phyloP scores from a whole-genome alignment of 2,329 filamentous ascomycete genomes.

The Thelonectria discophora region DNA sequence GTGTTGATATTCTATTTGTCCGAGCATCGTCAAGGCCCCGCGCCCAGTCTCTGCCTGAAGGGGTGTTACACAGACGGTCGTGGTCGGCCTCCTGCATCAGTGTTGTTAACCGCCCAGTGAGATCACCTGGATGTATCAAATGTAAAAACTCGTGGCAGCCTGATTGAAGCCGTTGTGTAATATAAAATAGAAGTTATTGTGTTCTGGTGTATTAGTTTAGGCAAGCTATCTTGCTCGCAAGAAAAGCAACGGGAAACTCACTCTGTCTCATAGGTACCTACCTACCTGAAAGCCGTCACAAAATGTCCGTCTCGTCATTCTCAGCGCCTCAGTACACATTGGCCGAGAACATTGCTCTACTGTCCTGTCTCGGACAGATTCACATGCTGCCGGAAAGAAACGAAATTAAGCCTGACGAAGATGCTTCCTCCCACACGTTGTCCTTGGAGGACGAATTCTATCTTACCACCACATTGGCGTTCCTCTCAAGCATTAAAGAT shows the following conservation, averaged over 20 bases:
- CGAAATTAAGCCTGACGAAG: not conserved
- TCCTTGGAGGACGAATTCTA: constrained; percentile 30
- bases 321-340: constrained; percentile 3
- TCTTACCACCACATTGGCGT: constrained; percentile 30
- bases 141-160: not conserved
- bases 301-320: not conserved
- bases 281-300: not conserved
- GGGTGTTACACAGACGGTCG: too few species aligned
- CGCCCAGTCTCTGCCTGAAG: too few species aligned
- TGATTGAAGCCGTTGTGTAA: not conserved
- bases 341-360: constrained; percentile 31
- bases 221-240: too few species aligned
- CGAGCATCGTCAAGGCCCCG: too few species aligned
- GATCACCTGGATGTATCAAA: not conserved
- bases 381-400: not conserved
- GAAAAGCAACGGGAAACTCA: too few species aligned
- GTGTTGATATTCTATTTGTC: too few species aligned
- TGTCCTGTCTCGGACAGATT: constrained; percentile 20
- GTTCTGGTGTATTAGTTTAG: too few species aligned
- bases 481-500: constrained; percentile 30
- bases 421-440: not conserved
- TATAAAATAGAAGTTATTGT: too few species aligned
- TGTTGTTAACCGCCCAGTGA: too few species aligned
- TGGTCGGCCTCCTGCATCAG: too few species aligned
- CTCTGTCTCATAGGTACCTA: not conserved